Evolutionary conservation across 176 grass and related monocot genomes (phyloP).

Genomic region (Oryza meyeriana): DNA sequence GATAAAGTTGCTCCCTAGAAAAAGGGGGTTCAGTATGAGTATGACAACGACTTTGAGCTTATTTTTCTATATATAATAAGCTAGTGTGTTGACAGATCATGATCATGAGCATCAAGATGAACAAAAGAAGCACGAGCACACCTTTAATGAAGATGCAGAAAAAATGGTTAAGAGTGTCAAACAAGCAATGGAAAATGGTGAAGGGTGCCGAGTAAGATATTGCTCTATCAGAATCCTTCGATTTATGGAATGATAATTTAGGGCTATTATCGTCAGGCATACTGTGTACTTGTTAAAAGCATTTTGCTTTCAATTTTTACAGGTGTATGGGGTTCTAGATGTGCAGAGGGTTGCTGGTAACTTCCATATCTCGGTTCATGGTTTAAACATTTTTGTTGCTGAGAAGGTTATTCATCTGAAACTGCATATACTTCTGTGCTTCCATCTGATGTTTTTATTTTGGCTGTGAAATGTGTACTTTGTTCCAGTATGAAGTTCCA

Average conservation of each 20-base stretch:
- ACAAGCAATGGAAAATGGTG: conserved; percentile 79
- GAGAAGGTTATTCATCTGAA: conserved; percentile 76
- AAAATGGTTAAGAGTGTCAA: conserved; percentile 97
- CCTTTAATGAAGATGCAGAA: conserved; percentile 74
- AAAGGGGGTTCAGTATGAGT: neutral
- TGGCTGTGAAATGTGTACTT: neutral
- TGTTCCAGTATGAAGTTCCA: conserved; percentile 4
- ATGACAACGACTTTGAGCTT: conserved; percentile 5
- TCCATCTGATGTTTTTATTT: conserved; percentile 17
- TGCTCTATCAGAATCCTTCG: conserved; percentile 13
- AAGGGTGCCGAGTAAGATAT: conserved; percentile 84
- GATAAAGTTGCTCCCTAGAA: neutral
- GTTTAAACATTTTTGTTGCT: conserved; percentile 97
- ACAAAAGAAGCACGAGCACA: conserved; percentile 66
- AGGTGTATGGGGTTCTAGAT: conserved; percentile 92
- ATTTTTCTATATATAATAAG: conserved; percentile 27
- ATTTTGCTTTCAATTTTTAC: conserved; percentile 26
- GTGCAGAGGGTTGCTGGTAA: conserved; percentile 99
- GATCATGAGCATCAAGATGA: conserved; percentile 66
- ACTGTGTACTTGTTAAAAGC: conserved; percentile 20
- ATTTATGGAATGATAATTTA: conserved; percentile 13
- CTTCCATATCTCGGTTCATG: conserved; percentile 99
- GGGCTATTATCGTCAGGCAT: conserved; percentile 3
- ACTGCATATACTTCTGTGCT: conserved; percentile 4
- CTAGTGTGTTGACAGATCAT: conserved; percentile 52